These are phyloP conservation scores for Trichoderma guizhouense DNA, from an alignment of 2,329 filamentous ascomycete species.

Conservation along the genomic window DNA sequence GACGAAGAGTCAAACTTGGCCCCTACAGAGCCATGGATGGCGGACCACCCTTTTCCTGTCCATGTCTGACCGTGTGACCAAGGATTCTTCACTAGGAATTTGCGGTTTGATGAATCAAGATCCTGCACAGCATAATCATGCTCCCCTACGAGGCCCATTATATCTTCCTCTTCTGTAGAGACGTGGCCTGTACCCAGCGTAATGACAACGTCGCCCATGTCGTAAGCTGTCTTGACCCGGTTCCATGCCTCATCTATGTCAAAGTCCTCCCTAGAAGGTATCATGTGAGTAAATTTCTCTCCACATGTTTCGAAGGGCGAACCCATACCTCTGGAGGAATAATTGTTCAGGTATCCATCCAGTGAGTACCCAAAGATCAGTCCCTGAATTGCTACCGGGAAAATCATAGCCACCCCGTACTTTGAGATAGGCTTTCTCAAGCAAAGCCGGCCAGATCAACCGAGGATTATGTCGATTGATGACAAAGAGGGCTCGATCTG, in stretches of 20 bases:
- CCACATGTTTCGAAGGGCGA: slow-evolving; percentile 10
- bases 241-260: slow-evolving; percentile 74
- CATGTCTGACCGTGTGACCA: slow-evolving; percentile 79
- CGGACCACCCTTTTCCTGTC: slow-evolving; percentile 47
- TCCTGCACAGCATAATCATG: slow-evolving; percentile 93
- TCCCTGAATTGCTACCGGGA: slow-evolving; percentile 93
- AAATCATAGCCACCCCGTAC: slow-evolving; percentile 96
- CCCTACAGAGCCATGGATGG: slow-evolving; percentile 7
- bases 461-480: slow-evolving; percentile 77
- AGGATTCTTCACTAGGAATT: slow-evolving; percentile 88
- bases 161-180: slow-evolving; percentile 70
- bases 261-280: slow-evolving; percentile 63
- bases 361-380: slow-evolving; percentile 86
- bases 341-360: slow-evolving; percentile 98
- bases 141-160: slow-evolving; percentile 78
- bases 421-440: slow-evolving; percentile 97
- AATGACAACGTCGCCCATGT: slow-evolving; percentile 75
- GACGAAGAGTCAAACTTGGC: background rate
- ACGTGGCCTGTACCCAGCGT: slow-evolving; percentile 88
- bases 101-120: slow-evolving; percentile 60
- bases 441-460: slow-evolving; percentile 85
- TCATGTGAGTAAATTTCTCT: slow-evolving; percentile 9
- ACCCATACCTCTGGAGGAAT: slow-evolving; percentile 68
- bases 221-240: slow-evolving; percentile 70
- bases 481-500: slow-evolving; percentile 75